Base-by-base conservation (phyloP, 2,329 filamentous ascomycete genomes). In the Paraphoma chrysanthemicola region DNA sequence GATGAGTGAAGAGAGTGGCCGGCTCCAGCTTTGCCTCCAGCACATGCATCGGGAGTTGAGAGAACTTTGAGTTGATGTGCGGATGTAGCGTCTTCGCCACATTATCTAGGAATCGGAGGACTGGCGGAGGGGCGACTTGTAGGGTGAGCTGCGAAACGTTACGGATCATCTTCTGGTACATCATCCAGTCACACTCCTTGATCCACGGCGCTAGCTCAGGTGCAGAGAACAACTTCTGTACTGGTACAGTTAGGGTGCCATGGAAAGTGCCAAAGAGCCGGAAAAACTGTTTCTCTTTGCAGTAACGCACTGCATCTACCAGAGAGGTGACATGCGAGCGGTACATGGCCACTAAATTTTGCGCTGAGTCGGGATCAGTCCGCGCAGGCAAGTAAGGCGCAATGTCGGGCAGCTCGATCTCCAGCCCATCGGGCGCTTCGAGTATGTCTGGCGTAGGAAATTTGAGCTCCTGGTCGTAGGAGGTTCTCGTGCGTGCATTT, bases 141-240 rank as follows among this genome's bases (percentile, higher is more conserved):
- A 97, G 84, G 4, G 92, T 95, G 41, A 98, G 83, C n/a, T 89
- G 88, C 1, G 91, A 90, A 41, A 98, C 88, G 59, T 97, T 96
- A 51, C 90, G 89, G 79, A 97, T 93, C 90, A 98, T 97, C 65
- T 93, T 93, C 75, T 98, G 93, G 74, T 99, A 99, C 80, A 97
- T 91, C 33, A 94, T 85, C 79, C 95, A 96, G 75, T 99, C 95
- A 73, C 92, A 97, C 74, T 96, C 90, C 73, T 95, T 91, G 59
- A 99, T 96, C 95, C 95, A 99, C 1, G 90, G 85, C 2, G 93
- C 92, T 53, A 98, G 81, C 53, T 88, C 88, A 2, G 90, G 88
- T 69, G 96, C 88, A 12, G 88, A 88, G 69, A 99, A 90, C 2
- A 99, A 81, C 76, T 96, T 97, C 76, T 97, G 93, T 3, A 98